Conservation (phyloP, 176 grass and related monocot genomes). For the Oryza coarctata region DNA sequence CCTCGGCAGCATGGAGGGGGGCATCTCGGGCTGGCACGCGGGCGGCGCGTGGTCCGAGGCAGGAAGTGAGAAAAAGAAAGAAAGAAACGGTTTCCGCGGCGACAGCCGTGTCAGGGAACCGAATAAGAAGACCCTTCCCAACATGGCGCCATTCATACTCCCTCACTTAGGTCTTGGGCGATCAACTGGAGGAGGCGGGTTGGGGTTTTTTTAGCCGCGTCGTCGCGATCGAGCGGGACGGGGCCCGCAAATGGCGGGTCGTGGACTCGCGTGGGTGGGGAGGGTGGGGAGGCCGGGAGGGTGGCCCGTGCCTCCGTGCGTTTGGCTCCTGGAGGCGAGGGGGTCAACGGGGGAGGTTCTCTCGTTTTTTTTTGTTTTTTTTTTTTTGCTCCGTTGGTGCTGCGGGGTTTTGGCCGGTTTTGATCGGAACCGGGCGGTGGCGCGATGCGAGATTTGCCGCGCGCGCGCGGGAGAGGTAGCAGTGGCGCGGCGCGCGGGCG, state of each 20-base stretch:
- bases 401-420: constrained; percentile 10
- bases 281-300: neutral
- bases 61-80: neutral
- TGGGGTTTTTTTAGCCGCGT: neutral
- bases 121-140: constrained; percentile 22
- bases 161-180: neutral
- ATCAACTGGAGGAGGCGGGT: no score
- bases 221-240: neutral
- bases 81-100: neutral
- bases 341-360: constrained; percentile 23
- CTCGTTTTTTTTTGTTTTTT: neutral
- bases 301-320: neutral
- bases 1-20: constrained; percentile 45
- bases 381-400: neutral
- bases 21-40: constrained; percentile 37
- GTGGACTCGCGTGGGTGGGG: neutral
- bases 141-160: constrained; percentile 33
- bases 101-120: constrained; percentile 34
- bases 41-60: constrained; percentile 41
- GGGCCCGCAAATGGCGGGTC: constrained; percentile 46
- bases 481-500: neutral
- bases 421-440: neutral
- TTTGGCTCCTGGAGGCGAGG: neutral
- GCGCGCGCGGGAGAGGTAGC: neutral
- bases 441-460: no score